These are phyloP conservation scores for Tolypocladium ovalisporum DNA, from an alignment of 2,329 filamentous ascomycete species.

Conservation along the genomic window DNA sequence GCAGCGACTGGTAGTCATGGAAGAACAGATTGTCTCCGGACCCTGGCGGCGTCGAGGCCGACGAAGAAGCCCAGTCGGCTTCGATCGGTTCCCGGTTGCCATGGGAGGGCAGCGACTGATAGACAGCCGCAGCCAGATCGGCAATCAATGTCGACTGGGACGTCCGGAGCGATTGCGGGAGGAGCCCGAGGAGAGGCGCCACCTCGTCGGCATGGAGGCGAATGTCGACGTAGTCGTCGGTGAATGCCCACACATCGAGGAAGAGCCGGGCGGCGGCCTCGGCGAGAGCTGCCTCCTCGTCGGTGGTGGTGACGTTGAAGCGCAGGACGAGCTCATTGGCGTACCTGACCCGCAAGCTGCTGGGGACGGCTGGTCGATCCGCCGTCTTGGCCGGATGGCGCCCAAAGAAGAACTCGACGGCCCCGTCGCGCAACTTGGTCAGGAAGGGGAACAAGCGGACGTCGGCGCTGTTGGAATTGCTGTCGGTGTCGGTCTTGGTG, in stretches of 20 bases:
- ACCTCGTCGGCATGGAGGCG: conserved; percentile 67
- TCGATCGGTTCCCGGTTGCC: conserved; percentile 7
- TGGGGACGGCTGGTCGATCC: conserved; percentile 13
- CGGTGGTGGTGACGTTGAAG: conserved; percentile 63
- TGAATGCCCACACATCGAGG: conserved; percentile 85
- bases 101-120: conserved; percentile 32
- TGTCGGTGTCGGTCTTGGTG: background rate
- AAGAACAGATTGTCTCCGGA: conserved; percentile 73
- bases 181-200: conserved; percentile 63
- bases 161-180: conserved; percentile 63
- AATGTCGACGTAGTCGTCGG: conserved; percentile 73
- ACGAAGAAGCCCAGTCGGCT: conserved; percentile 15
- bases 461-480: conserved; percentile 6
- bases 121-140: conserved; percentile 67
- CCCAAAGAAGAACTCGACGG: conserved; percentile 39
- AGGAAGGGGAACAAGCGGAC: conserved; percentile 32
- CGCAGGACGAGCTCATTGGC: conserved; percentile 77
- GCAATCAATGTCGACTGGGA: conserved; percentile 68
- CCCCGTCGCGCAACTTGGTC: conserved; percentile 38
- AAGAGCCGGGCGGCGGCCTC: conserved; percentile 65
- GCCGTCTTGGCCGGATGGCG: conserved; percentile 23
- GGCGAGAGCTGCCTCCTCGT: conserved; percentile 61
- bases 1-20: conserved; percentile 78
- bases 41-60: conserved; percentile 18
- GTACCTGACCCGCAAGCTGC: conserved; percentile 41